Evolutionary conservation across 345 rosid genomes (phyloP).

Genomic region (Aegle marmelos): DNA sequence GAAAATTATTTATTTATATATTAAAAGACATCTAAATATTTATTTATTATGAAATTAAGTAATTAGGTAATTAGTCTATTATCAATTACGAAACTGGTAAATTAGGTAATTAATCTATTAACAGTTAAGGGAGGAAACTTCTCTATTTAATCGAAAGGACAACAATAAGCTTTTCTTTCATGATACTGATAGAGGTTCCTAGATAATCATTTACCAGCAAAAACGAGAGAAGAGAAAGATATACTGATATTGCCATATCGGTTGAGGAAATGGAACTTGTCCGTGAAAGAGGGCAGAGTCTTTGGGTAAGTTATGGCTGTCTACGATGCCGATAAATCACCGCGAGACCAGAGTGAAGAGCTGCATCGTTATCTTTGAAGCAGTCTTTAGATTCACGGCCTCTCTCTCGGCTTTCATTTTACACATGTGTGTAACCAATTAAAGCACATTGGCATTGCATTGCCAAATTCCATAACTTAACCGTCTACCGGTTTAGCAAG

Average conservation of each 20-base stretch:
- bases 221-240: no score
- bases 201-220: no score
- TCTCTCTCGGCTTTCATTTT: not conserved
- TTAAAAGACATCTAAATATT: rapidly evolving
- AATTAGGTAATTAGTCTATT: no score
- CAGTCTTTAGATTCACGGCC: slow-evolving; percentile 12
- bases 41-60: rapidly evolving
- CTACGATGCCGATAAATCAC: not conserved
- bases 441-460: no score
- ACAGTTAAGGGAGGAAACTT: no score
- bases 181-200: no score
- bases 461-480: not conserved
- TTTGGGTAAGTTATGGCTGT: not conserved
- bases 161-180: no score
- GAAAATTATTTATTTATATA: rapidly evolving
- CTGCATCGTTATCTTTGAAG: slow-evolving; percentile 8
- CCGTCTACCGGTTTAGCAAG: not conserved
- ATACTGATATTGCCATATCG: no score
- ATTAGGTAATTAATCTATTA: no score
- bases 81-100: rapidly evolving
- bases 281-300: not conserved
- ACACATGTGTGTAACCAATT: not conserved
- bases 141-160: no score
- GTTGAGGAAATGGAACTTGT: slow-evolving; percentile 9
- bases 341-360: not conserved